These are phyloP conservation scores for Apiotrichum domesticum DNA, from an alignment of 1,284 basidiomycete species.

Conservation along the genomic window DNA sequence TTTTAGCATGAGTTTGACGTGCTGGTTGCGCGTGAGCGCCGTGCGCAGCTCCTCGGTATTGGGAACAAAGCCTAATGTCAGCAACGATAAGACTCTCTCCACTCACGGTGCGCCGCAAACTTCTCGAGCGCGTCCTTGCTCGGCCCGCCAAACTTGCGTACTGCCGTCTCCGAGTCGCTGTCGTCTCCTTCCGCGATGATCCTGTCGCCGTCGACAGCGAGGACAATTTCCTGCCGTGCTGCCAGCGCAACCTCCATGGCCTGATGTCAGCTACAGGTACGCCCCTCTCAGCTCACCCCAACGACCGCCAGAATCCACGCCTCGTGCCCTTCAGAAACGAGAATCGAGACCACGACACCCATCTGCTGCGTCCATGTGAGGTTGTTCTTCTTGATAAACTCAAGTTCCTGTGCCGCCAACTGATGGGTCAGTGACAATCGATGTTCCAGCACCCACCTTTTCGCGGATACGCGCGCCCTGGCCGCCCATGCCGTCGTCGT, in stretches of 20 bases:
- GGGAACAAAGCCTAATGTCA: slow-evolving; percentile 61
- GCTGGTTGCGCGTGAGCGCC: slow-evolving; percentile 68
- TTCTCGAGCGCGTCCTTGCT: slow-evolving; percentile 65
- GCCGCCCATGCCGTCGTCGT: slow-evolving; percentile 54
- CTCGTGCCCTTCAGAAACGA: slow-evolving; percentile 61
- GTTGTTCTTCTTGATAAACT: slow-evolving; percentile 72
- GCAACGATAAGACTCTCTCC: neutral
- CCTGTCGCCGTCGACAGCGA: slow-evolving; percentile 58
- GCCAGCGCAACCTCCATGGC: slow-evolving; percentile 62
- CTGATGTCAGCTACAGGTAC: slow-evolving; percentile 46
- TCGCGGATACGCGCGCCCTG: slow-evolving; percentile 41
- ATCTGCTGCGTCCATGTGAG: slow-evolving; percentile 79
- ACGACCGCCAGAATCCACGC: slow-evolving; percentile 71
- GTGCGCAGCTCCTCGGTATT: slow-evolving; percentile 63
- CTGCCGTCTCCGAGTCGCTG: slow-evolving; percentile 47
- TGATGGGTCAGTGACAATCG: slow-evolving; percentile 9
- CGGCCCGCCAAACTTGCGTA: slow-evolving; percentile 48
- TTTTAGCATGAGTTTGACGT: slow-evolving; percentile 71
- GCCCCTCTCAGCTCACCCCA: slow-evolving; percentile 53
- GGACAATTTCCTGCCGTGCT: slow-evolving; percentile 62
- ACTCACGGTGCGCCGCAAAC: slow-evolving; percentile 69
- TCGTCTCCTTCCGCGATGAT: slow-evolving; percentile 31
- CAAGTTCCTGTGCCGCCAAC: slow-evolving; percentile 58
- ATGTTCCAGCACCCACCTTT: slow-evolving; percentile 34
- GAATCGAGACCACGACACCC: slow-evolving; percentile 69